A percentile compares a stretch with the other conserved stretches of the same genome.
Evolutionary conservation across 2,329 filamentous ascomycete species (phyloP).

Genomic region (Cladophialophora exuberans): DNA sequence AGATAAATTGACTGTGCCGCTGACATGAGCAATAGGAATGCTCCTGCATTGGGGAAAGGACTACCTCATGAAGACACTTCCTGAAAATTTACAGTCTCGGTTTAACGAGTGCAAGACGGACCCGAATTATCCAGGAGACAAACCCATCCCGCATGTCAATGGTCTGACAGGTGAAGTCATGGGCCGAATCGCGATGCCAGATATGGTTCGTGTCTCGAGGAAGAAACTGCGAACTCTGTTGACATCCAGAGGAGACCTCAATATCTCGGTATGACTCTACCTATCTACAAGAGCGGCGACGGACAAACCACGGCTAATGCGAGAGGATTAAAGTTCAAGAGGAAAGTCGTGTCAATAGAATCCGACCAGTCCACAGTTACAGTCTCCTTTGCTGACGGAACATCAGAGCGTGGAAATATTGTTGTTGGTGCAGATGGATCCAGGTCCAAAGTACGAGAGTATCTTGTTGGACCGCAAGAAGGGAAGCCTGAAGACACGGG

Average conservation of each 20-base stretch:
- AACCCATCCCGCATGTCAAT: slow-evolving; percentile 38
- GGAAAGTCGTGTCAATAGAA: background rate
- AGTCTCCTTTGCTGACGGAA: slow-evolving; percentile 28
- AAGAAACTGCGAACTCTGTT: slow-evolving; percentile 40
- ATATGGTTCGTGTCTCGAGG: slow-evolving; percentile 41
- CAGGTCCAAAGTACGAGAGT: slow-evolving; percentile 32
- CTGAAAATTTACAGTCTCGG: slow-evolving; percentile 35
- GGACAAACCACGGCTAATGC: background rate
- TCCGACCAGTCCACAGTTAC: background rate
- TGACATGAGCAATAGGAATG: slow-evolving; percentile 31
- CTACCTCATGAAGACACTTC: slow-evolving; percentile 39
- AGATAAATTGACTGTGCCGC: background rate
- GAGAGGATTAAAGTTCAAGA: background rate
- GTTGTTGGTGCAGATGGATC: slow-evolving; percentile 36
- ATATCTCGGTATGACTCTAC: background rate
- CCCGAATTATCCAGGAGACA: slow-evolving; percentile 37
- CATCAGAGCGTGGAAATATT: slow-evolving; percentile 20
- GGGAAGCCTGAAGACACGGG: slow-evolving; percentile 2
- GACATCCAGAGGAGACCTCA: slow-evolving; percentile 37
- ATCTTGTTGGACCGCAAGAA: slow-evolving; percentile 22
- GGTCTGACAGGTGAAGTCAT: slow-evolving; percentile 42
- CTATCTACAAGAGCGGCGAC: background rate
- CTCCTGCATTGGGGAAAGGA: slow-evolving; percentile 47
- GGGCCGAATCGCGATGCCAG: slow-evolving; percentile 40
- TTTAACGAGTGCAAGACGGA: slow-evolving; percentile 40